Evolutionary conservation across 2,329 filamentous ascomycete genomes (phyloP), one percentile per base, ranked within the genome.

Genomic region (Hypoxylon sp.): DNA sequence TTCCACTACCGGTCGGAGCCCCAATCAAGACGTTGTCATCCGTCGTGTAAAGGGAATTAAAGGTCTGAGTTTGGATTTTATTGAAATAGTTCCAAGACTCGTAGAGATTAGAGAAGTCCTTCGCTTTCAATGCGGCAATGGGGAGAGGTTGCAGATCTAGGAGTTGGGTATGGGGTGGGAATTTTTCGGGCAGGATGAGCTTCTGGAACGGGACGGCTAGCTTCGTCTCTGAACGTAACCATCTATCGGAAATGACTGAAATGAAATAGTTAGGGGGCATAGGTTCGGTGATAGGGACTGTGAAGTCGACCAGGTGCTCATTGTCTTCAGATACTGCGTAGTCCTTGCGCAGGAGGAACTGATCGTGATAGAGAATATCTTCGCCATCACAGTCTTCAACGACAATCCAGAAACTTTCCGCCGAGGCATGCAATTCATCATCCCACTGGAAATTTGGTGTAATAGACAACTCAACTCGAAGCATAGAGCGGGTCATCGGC

Each of bases 261-360:
- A 99, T 93, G 81, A 99, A 99, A 82, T 99, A 99, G 78, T 99
- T 97, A 0, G 96, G 96, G 12, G 96, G 96, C 92, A 98, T 97
- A 0, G 96, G 96, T 72, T 99, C 96, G 0, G 93, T 94, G 71
- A 99, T 97, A 0, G 96, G 92, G 2, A 98, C 95, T 0, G 95
- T 98, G 73, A 99, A 96, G 72, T 99, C 96, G 27, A 99, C 91
- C 9, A 97, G 81, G 79, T 99, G 96, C 81, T 98, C 95, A 69
- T 95, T 97, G 77, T 90, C 87, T 74, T 98, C 95, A 0, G 91
- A 86, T 64, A 88, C 83, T 3, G 94, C 94, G 75, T 97, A 97
- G 68, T 97, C 93, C 75, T 91, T 94, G 45, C 95, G 92, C 25
- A 99, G 85, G 39, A 98, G 83, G 78, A 99, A 98, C 64, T 94